phyloP scores from a whole-genome alignment of 768 basidiomycete genomes.

The Imleria badia region DNA sequence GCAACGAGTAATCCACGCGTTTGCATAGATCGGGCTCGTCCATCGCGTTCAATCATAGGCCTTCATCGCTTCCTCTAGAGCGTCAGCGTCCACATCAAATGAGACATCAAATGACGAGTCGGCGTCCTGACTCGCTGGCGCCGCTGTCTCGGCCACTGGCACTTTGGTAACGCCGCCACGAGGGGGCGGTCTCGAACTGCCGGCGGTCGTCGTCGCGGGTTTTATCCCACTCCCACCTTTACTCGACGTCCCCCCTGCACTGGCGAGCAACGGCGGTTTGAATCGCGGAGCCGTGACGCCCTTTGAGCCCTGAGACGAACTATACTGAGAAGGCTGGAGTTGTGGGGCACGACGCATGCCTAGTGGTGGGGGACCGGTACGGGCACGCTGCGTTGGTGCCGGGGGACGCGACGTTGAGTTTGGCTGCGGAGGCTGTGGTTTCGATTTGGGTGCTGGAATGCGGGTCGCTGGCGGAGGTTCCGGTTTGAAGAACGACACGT shows the following conservation, averaged over 20 bases:
- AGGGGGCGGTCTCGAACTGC: background rate
- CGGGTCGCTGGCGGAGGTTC: background rate
- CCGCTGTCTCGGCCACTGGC: background rate
- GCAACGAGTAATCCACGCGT: background rate
- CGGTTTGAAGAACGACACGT: conserved; percentile 15
- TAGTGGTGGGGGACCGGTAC: conserved; percentile 23
- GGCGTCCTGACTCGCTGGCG: conserved; percentile 11
- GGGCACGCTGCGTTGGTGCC: conserved; percentile 12
- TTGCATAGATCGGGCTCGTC: background rate
- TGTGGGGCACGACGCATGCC: conserved; percentile 30
- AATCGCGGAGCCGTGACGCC: conserved; percentile 21
- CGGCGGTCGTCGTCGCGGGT: background rate
- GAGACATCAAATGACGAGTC: conserved; percentile 35
- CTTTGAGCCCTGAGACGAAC: conserved; percentile 21
- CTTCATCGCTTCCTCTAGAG: conserved; percentile 33
- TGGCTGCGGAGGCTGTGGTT: conserved; percentile 1
- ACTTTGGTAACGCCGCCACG: background rate
- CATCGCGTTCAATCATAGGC: conserved; percentile 24
- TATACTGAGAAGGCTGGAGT: conserved; percentile 20
- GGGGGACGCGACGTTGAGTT: background rate
- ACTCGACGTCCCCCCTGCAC: background rate
- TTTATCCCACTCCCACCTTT: conserved; percentile 5
- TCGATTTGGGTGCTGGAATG: background rate
- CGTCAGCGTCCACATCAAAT: conserved; percentile 30
- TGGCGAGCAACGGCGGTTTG: conserved; percentile 27